Base-by-base conservation (phyloP, 331 rosid species). In the Acacia concinna region DNA sequence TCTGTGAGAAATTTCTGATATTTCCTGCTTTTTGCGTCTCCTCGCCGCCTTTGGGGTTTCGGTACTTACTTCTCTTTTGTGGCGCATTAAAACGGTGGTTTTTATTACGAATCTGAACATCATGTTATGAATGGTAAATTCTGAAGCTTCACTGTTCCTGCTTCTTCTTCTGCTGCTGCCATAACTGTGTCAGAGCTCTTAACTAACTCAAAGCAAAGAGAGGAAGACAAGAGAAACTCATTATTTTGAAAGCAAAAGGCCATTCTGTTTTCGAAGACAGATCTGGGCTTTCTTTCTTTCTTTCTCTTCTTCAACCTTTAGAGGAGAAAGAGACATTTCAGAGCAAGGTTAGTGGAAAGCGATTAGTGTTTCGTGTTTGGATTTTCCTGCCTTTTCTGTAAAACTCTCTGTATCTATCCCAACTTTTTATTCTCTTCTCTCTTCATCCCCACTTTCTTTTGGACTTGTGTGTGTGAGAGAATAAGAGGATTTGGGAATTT, bases 301-400 rank as follows among this genome's bases (percentile, higher is more conserved):
- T 14, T 46, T 17, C 18, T 3, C 74, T 78, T 78, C 73, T 49
- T 78, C 87, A 75, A 76, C 77, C 81, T 85, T 85, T 90, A 65
- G 46, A 68, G 49, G 21, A 77, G 94, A 92, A 89, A 94, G 86
- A 79, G 97, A 94, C 91, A 78, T 88, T 80, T 89, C 92, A 46
- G 52, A 66, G 23, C 65, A 51, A 93, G 87, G 90, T 88, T 60
- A 75, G 83, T 79, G 60, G 75, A 73, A 81, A 84, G 81, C 44
- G 67, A 62, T 70, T 47, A 60, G 57, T 12, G 11, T 52, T n/a
- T 12, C 27, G 66, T 35, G 64, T 75, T 21, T 78, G 74, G 44
- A 83, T 82, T 82, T 74, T 68, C 73, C 35, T 44, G 51, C 73
- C 73, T 38, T 38, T 12, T 47, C n/a, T 60, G 35, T 15, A 28